A percentile compares a stretch with the other conserved stretches of the same genome.
Conservation (phyloP, 1,139 yeast species). For the Suhomyces anneliseae region DNA sequence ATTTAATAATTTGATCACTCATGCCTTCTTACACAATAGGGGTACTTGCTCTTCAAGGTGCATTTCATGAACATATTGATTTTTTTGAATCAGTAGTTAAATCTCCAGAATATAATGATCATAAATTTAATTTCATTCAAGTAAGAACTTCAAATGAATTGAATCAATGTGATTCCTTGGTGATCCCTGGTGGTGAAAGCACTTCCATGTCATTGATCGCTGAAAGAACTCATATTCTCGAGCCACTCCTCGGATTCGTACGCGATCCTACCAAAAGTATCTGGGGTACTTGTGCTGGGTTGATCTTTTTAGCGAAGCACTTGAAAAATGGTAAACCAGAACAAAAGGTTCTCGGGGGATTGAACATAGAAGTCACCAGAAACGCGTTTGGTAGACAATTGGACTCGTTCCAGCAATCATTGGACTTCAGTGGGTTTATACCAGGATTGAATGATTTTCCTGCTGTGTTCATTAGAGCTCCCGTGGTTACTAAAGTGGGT, state of each 20-base stretch:
- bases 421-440: constrained; percentile 53
- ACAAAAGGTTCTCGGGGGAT: constrained; percentile 65
- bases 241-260: constrained; percentile 55
- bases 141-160: constrained; percentile 58
- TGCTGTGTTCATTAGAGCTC: constrained; percentile 76
- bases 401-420: constrained; percentile 56
- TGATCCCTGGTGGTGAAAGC: constrained; percentile 83
- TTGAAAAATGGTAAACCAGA: constrained; percentile 55
- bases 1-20: not conserved
- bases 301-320: constrained; percentile 63
- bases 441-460: constrained; percentile 45
- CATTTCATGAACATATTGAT: constrained; percentile 69
- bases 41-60: constrained; percentile 80
- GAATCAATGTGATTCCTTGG: constrained; percentile 53
- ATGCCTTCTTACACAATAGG: constrained; percentile 40
- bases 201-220: constrained; percentile 76
- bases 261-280: constrained; percentile 50
- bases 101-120: constrained; percentile 18
- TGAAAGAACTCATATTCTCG: constrained; percentile 58
- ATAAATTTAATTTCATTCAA: constrained; percentile 37
- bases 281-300: constrained; percentile 91
- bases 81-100: constrained; percentile 46
- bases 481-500: constrained; percentile 51
- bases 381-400: constrained; percentile 82
- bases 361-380: constrained; percentile 63